These are phyloP conservation scores for Thelonectria olida DNA, from an alignment of 2,329 filamentous ascomycete genomes.

Conservation along the genomic window DNA sequence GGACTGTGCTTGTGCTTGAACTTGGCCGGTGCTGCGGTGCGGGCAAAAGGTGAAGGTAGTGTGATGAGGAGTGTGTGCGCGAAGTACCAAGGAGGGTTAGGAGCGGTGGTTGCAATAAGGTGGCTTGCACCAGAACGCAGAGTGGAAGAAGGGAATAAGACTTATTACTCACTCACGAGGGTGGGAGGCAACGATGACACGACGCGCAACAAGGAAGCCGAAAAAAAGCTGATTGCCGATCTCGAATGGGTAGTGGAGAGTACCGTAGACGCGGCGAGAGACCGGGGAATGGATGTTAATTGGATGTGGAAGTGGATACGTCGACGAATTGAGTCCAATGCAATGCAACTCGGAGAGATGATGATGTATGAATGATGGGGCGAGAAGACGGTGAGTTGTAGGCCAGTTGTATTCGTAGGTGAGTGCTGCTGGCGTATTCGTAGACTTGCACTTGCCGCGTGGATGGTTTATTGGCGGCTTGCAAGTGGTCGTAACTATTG, in stretches of 20 bases:
- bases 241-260: conserved; percentile 15
- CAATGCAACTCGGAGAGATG: conserved; percentile 7
- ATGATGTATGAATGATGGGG: conserved; percentile 15
- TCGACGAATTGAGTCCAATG: conserved; percentile 14
- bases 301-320: conserved; percentile 16
- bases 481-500: not conserved
- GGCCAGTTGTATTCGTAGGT: conserved; percentile 1
- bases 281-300: conserved; percentile 10
- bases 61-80: conserved; percentile 11
- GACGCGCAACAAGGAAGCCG: conserved; percentile 14
- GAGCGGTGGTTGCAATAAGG: conserved; percentile 11
- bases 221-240: conserved; percentile 18
- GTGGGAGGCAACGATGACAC: conserved; percentile 15
- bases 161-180: conserved; percentile 19
- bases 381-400: conserved; percentile 14
- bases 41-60: conserved; percentile 13
- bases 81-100: conserved; percentile 17
- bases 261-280: conserved; percentile 5
- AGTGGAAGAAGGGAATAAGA: conserved; percentile 15
- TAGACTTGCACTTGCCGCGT: too few species aligned
- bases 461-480: conserved; percentile 2
- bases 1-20: conserved; percentile 2
- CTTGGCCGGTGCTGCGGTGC: conserved; percentile 12
- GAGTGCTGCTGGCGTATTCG: conserved; percentile 7
- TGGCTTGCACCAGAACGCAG: conserved; percentile 14